Evolutionary conservation across 441 rosid genomes (phyloP), one percentile per base, ranked within the genome.

Genomic region (Adansonia gregorii): DNA sequence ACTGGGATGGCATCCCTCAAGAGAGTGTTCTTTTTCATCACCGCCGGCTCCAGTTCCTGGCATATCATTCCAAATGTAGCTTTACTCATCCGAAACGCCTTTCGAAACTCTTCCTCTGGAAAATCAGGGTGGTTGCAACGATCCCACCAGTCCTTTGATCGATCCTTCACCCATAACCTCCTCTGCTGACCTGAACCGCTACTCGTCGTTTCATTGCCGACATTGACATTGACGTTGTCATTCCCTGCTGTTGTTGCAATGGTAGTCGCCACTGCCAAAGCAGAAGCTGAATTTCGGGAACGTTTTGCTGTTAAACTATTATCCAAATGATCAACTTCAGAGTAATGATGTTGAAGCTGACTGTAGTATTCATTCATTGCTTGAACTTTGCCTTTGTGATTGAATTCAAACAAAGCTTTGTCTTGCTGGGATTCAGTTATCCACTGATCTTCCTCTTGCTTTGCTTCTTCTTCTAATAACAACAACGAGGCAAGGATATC

Each of bases 91-190:
- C 97, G 80, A 67, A 94, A 94, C 58, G 86, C 93, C 15, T 85
- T 83, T 66, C 88, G 83, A 76, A 93, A 91, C 71, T 93, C 92
- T 27, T 89, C 92, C 24, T 90, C 96, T 0, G 97, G 92, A 10
- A 85, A 94, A 39, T 88, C 93, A 3, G 87, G 91, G 27, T 78
- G 86, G 82, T 78, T 89, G 1, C 92, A 88, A 58, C 87, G 61
- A 8, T 91, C 96, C 97, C 98, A 94, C 98, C 98, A 94, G 41
- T 88, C 97, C 54, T 90, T 91, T 0, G 96, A 89, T 72, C 98
- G 81, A 61, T 92, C 96, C 58, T 94, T 94, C 66, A 92, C 98
- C 98, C 98, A 94, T 58, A 94, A 59, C 78, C 97, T 87, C 83
- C 97, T 86, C 9, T 77, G 84, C 20, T 81, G 91, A 56, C 83